Base-by-base conservation (phyloP, 2,329 filamentous ascomycete species). In the Exophiala xenobiotica region DNA sequence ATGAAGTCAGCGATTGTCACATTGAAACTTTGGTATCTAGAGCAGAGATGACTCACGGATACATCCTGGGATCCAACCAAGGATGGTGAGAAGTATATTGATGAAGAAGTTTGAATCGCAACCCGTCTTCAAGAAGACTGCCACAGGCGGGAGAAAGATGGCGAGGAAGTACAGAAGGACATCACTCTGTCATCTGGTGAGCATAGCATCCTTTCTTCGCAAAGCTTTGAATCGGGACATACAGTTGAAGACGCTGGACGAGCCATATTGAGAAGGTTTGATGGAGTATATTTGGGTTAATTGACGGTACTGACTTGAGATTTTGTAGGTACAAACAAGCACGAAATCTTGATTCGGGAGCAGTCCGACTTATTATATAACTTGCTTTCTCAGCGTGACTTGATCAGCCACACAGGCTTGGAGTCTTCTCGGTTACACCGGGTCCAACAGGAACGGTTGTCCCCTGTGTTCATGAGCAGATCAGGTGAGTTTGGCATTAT, bases 51-150 rank as follows among this genome's bases (percentile, higher is more conserved):
- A 81, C 82, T 62, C 81, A 95, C 76, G 90, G 71, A 95, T 87
- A 74, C 95, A n/a, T 71, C 90, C 88, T 58, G 86, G 87, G 64
- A 91, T 78, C 73, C 81, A 85, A 68, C 81, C 83, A 62, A 90
- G 77, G 64, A 88, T 82, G 63, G 88, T 93, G 73, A 95, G 76
- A 65, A 89, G 80, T 72, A 95, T 88, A 84, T 95, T 95, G 82
- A 96, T 95, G 72, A 92, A 76, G 65, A 96, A 78, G 69, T 95
- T 88, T 61, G 85, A 82, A 67, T 85, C 86, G 75, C 90, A 95
- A 65, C 90, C 90, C 62, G 86, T 84, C 84, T 96, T 90, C 64
- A 96, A 86, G 80, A 95, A 93, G 70, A 96, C 90, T 76, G 90
- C 90, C 49, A 95, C 74, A 67, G 90, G 90, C 48, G 90, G 90